Base-by-base conservation (phyloP, 2,329 filamentous ascomycete species). In the Penicillium rolfsii region DNA sequence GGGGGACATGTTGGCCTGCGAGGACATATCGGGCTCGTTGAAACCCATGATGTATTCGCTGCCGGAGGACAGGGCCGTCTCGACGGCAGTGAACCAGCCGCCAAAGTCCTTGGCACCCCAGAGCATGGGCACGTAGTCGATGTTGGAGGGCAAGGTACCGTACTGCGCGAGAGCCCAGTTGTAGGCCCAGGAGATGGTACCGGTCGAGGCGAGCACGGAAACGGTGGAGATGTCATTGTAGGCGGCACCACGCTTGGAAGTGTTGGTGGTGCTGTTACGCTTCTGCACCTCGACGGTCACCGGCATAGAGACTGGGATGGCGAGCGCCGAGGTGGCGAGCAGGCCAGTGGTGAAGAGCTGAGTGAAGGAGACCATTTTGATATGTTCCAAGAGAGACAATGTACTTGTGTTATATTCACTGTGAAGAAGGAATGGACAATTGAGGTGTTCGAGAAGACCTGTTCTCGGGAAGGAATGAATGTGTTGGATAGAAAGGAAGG, bases 41-140 rank as follows among this genome's bases (percentile, higher is more conserved):
- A 82, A 81, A 38, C 74, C 76, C 49, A 82, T 65, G 36, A 80
- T 70, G 61, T 79, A 75, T 28, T 64, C 69, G 63, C 70, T 72
- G 52, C 75, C 77, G 43, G 71, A 71, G 33, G 70, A 66, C 9
- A 80, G 71, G 24, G 72, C 70, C 7, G 69, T 70, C 36, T 74
- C 66, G 58, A 78, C 72, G 52, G 73, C 72, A 9, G 68, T 56
- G 26, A 68, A 50, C 78, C 78, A 81, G 52, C 61, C 66, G 35
- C 60, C 63, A 62, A 78, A 74, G 64, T 74, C 71, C 55, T 75
- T 74, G 14, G 64, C 46, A 26, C 79, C 77, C 79, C 79, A 81
- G 60, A 81, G 74, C 76, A 80, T 79, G 33, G 80, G 79, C 9
- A 81, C 74, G 64, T 71, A 82, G 56, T 81, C 78, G 55, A 78